These are phyloP conservation scores for Tubosaeta brunneosetosa DNA, from an alignment of 768 basidiomycete species.

Conservation along the genomic window DNA sequence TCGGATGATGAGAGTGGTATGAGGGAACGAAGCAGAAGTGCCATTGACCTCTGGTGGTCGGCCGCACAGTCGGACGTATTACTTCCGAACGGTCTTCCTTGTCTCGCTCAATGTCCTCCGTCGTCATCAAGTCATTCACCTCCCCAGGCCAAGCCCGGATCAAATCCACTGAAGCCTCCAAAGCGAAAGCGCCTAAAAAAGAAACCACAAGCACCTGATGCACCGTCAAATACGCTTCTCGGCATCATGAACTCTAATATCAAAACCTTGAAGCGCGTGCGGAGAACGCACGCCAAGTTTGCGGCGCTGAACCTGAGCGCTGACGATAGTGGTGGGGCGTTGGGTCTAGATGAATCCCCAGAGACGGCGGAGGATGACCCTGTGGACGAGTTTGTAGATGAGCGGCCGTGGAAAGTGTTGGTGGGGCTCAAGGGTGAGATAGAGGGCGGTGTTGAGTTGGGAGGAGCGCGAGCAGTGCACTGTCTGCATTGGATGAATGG, in stretches of 20 bases:
- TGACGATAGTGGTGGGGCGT: constrained; percentile 31
- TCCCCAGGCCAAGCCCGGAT: constrained; percentile 9
- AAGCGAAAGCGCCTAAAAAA: constrained; percentile 27
- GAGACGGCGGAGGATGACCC: constrained; percentile 31
- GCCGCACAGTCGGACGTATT: constrained; percentile 59
- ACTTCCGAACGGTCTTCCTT: constrained; percentile 60
- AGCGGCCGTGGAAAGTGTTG: constrained; percentile 51
- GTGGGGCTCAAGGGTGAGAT: constrained; percentile 14
- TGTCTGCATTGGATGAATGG: constrained; percentile 69
- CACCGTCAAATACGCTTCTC: constrained; percentile 48
- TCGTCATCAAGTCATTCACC: constrained; percentile 9
- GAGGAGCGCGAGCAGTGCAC: constrained; percentile 52
- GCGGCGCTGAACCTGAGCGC: constrained; percentile 44
- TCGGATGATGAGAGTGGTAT: constrained; percentile 28
- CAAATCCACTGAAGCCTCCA: constrained; percentile 4
- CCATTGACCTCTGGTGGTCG: constrained; percentile 69
- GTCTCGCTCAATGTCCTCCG: constrained; percentile 35
- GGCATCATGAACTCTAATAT: constrained; percentile 73
- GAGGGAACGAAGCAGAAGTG: constrained; percentile 36
- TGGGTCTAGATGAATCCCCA: constrained; percentile 31
- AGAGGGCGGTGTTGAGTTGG: constrained; percentile 45
- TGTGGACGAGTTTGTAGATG: constrained; percentile 43
- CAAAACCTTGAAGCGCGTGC: constrained; percentile 65
- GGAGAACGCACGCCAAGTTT: constrained; percentile 70
- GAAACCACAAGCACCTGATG: constrained; percentile 9